Conservation (phyloP, 139 green algal genomes). For the Tetraselmis striata region DNA sequence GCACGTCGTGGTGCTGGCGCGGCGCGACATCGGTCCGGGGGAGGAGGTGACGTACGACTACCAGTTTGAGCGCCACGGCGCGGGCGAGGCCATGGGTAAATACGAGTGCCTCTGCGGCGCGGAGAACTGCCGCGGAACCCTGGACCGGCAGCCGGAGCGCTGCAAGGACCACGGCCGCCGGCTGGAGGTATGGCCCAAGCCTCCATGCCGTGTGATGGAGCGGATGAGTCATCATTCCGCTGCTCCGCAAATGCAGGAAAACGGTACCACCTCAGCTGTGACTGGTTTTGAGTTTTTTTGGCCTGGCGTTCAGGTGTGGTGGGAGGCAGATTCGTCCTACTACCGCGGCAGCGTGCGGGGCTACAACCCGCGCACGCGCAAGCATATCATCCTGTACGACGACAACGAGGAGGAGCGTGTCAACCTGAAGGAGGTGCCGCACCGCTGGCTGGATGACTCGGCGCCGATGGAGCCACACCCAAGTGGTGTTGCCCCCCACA, state of each 20-base stretch:
- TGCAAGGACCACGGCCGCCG: slow-evolving; percentile 35
- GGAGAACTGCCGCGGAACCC: slow-evolving; percentile 74
- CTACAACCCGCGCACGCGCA: slow-evolving; percentile 42
- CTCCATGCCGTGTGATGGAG: no score
- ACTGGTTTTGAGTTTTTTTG: no score
- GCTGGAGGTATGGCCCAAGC: slow-evolving; percentile 19
- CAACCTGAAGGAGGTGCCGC: slow-evolving; percentile 21
- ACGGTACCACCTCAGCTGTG: no score
- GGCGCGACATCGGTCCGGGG: slow-evolving; percentile 42
- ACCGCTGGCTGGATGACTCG: slow-evolving; percentile 10
- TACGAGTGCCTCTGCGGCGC: slow-evolving; percentile 70
- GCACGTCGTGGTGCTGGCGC: slow-evolving; percentile 46
- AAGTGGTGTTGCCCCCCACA: no score
- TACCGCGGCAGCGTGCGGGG: slow-evolving; percentile 61
- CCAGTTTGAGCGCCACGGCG: slow-evolving; percentile 37
- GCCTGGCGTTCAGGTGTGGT: slow-evolving; percentile 49
- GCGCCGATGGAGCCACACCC: not conserved
- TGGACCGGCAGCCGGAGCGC: slow-evolving; percentile 47
- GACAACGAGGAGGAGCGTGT: slow-evolving; percentile 61
- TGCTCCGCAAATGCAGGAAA: no score
- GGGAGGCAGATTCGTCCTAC: slow-evolving; percentile 60
- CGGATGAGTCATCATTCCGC: no score
- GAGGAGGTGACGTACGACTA: slow-evolving; percentile 89
- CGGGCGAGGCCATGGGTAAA: not conserved
- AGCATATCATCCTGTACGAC: slow-evolving; percentile 68